Conservation (phyloP, 352 stramenopile genomes). For the Pseudoperonospora humuli region DNA sequence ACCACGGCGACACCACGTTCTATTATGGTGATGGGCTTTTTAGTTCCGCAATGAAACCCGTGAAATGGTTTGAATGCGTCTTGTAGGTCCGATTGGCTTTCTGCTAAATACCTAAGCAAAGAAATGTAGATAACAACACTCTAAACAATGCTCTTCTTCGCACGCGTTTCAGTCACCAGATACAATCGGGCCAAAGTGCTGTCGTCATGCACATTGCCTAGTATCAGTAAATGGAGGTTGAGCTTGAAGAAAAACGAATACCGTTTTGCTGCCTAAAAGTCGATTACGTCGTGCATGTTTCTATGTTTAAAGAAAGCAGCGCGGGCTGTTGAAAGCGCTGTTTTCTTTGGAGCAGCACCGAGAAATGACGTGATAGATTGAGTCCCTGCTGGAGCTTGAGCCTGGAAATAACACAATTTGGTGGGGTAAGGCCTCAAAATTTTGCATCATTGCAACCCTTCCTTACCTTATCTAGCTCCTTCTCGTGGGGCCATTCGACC, state of each 20-base stretch:
- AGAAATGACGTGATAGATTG: conserved; percentile 81
- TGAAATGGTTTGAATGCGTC: conserved; percentile 65
- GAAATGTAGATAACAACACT: no score
- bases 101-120: no score
- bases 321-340: conserved; percentile 12
- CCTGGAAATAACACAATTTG: conserved; percentile 20
- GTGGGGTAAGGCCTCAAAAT: background rate
- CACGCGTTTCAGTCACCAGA: no score
- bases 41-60: conserved; percentile 33
- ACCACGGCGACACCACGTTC: conserved; percentile 36
- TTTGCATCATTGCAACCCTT: background rate
- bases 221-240: no score
- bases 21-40: conserved; percentile 37
- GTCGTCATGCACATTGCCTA: no score
- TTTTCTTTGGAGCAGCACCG: conserved; percentile 25
- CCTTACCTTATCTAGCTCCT: conserved; percentile 55
- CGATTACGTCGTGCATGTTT: conserved; percentile 53
- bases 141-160: no score
- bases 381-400: conserved; percentile 45
- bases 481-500: conserved; percentile 63
- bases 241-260: no score
- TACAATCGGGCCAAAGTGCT: no score
- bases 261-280: conserved; percentile 57
- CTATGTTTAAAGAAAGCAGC: conserved; percentile 47
- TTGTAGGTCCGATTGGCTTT: no score